Base-by-base conservation (phyloP, 2,329 filamentous ascomycete genomes). In the Fusarium pseudograminearum region DNA sequence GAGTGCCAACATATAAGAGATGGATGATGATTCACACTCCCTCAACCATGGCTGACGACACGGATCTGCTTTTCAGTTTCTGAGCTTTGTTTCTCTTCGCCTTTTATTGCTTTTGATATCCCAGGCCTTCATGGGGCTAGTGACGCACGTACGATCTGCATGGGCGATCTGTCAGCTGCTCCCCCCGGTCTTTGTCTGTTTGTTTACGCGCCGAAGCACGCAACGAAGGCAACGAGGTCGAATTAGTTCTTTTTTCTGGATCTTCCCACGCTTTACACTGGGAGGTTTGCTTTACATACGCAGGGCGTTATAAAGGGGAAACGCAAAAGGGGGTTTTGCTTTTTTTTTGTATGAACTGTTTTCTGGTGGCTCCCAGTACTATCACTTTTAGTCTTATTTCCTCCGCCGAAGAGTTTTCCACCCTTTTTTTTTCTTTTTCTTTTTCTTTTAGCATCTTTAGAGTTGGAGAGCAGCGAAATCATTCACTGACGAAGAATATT, bases 101-200 rank as follows among this genome's bases (percentile, higher is more conserved):
- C 56, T 74, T 76, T 76, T 76, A 77, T 65, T 75, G 72, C 80
- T 73, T 75, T 78, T 77, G 78, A 79, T 79, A 79, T 76, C 74
- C 75, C 74, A 74, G 76, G 74, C 76, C 78, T 75, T 74, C 76
- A 53, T 69, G 59, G 59, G 71, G 70, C 57, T 65, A 69, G 70
- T 76, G 71, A 76, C 76, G 76, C 77, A 76, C 76, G 81, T 79
- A 84, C 76, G 82, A 84, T 85, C 76, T 83, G 82, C 83, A 84
- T 80, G 81, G 82, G 81, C 79, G 78, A 84, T 84, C 80, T 83
- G 83, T 74, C 80, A 81, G 76, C 74, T 74, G 72, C 68, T 70
- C 65, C 64, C 67, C 59, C 62, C 67, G 59, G 63, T 64, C 59
- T 68, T 65, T 64, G 57, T 67, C 48, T 57, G 52, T 54, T 50